Base-by-base conservation (phyloP, 2,329 filamentous ascomycete genomes). In the Aspergillus pseudonomiae region DNA sequence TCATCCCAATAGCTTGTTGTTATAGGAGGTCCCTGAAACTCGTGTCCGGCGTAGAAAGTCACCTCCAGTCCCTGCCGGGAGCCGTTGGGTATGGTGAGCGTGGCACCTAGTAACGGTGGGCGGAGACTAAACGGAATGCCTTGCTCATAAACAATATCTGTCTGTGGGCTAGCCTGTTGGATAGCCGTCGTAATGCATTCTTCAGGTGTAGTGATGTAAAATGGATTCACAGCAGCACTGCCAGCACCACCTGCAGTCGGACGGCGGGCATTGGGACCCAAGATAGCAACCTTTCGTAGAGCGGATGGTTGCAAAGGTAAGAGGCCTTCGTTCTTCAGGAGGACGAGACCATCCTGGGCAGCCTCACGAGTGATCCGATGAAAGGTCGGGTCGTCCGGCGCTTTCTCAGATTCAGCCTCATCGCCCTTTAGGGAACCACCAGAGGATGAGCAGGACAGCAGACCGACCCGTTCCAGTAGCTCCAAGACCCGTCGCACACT, bases 171-270 rank as follows among this genome's bases (percentile, higher is more conserved):
- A 3, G 6, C 57, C 7, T 16, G 16, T 28, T n/a, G 55, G 54
- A 32, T n/a, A n/a, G 11, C 48, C 10, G 28, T n/a, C 16, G 26
- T 34, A 24, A 61, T n/a, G 6, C 59, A 61, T 6, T 61, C 59
- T 34, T 57, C 48, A 21, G 58, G 58, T 2, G 26, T 64, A 3
- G 46, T 60, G 16, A 39, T 16, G 21, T 65, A 63, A n/a, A 57
- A 57, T 6, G 63, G 60, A 12, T 63, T 60, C 14, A 63, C 57
- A 32, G 41, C 32, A 10, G 63, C 63, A 28, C 60, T 63, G 2
- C 63, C 63, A 4, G 30, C 32, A 9, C 63, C 63, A 21, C 59
- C 55, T 3, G 60, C 60, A 6, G 59, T 55, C 26, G 60, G 54
- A 9, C 45, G 52, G 4, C 45, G 50, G 1, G 63, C 63, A 26